phyloP scores from a whole-genome alignment of 371 early-diverging fungal species.

The Dinochytrium kinnereticum region DNA sequence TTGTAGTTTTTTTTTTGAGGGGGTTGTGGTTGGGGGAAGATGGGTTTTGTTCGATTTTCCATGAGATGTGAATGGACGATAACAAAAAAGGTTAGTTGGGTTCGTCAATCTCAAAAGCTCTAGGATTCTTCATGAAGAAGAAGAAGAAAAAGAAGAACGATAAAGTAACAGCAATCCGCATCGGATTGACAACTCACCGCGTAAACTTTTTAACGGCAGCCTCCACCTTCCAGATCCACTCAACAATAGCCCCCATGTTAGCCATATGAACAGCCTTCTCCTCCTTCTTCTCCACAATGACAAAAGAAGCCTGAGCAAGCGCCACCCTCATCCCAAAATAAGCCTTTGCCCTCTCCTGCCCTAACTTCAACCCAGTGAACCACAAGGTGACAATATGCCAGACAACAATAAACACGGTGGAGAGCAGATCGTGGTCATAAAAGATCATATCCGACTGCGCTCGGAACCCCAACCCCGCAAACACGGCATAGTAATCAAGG shows the following conservation, averaged over 20 bases:
- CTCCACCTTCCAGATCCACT: constrained; percentile 47
- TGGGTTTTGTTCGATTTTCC: no score
- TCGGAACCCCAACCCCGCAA: constrained; percentile 44
- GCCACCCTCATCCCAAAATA: constrained; percentile 65
- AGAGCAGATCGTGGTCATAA: constrained; percentile 61
- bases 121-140: background rate
- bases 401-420: constrained; percentile 67
- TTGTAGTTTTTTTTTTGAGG: no score
- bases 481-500: constrained; percentile 70
- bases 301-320: constrained; percentile 60
- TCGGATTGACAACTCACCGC: constrained; percentile 4
- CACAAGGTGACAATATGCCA: constrained; percentile 73
- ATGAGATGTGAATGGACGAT: background rate
- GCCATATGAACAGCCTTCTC: constrained; percentile 62
- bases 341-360: constrained; percentile 48
- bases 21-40: no score
- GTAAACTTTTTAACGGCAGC: constrained; percentile 19
- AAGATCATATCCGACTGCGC: constrained; percentile 51
- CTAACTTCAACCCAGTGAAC: constrained; percentile 62
- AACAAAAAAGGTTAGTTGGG: background rate
- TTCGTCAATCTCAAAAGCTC: no score
- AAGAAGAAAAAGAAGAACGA: background rate
- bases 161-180: background rate
- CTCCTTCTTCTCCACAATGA: constrained; percentile 68
- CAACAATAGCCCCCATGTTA: constrained; percentile 44